These are phyloP conservation scores for Clonostachys sp. DNA, from an alignment of 2,329 filamentous ascomycete species.

Conservation along the genomic window DNA sequence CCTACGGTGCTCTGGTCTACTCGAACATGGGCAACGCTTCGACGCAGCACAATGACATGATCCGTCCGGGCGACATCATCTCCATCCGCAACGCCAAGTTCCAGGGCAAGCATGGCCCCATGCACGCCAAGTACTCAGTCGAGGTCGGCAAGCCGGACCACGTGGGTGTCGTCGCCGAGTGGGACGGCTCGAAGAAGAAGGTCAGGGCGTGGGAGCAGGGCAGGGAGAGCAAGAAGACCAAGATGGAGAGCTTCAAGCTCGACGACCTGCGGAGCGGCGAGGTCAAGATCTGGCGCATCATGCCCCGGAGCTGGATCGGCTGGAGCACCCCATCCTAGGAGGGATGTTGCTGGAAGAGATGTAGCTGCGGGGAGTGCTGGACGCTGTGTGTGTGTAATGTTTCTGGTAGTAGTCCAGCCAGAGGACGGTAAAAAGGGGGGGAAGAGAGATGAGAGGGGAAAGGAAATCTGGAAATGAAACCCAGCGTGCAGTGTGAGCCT, in stretches of 20 bases:
- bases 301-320: constrained; percentile 87
- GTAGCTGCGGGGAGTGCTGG: too few species aligned
- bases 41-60: constrained; percentile 86
- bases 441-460: too few species aligned
- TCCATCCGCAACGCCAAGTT: constrained; percentile 90
- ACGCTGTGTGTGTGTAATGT: too few species aligned
- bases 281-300: constrained; percentile 95
- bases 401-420: too few species aligned
- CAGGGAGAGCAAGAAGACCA: constrained; percentile 87
- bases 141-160: constrained; percentile 89
- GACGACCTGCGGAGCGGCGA: constrained; percentile 90
- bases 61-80: constrained; percentile 87
- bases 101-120: constrained; percentile 89
- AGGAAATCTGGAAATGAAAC: too few species aligned
- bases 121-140: constrained; percentile 88
- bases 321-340: constrained; percentile 53
- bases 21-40: constrained; percentile 92
- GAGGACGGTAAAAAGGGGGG: too few species aligned
- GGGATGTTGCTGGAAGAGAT: too few species aligned
- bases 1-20: constrained; percentile 90
- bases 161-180: constrained; percentile 87
- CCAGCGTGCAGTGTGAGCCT: too few species aligned
- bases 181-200: constrained; percentile 99
- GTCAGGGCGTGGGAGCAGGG: constrained; percentile 94
- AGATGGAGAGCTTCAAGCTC: constrained; percentile 89